Conservation (phyloP, 1,139 yeast genomes). For the Saccharomyces hybrid region DNA sequence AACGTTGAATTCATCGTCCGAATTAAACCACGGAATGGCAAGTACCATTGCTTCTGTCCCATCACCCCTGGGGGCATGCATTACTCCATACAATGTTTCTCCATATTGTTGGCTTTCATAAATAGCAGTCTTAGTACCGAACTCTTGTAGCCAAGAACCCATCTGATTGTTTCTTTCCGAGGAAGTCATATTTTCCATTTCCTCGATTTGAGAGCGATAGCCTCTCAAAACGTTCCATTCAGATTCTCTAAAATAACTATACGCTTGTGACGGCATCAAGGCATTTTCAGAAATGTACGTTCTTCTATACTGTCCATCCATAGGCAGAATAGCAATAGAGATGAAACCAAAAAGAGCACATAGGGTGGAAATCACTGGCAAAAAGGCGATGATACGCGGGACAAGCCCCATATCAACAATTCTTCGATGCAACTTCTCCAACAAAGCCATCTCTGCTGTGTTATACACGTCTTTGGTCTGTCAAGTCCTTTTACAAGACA, state of each 20-base stretch:
- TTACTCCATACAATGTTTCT: conserved; percentile 66
- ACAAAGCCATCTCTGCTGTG: conserved; percentile 44
- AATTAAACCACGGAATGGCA: conserved; percentile 78
- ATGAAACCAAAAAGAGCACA: conserved; percentile 53
- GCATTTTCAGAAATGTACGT: conserved; percentile 96
- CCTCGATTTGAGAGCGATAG: conserved; percentile 46
- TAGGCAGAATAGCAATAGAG: conserved; percentile 62
- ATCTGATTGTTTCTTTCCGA: conserved; percentile 42
- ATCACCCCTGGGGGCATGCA: conserved; percentile 93
- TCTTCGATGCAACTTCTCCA: conserved; percentile 46
- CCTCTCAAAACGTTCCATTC: conserved; percentile 94
- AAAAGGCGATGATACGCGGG: conserved; percentile 45
- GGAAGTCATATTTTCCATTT: conserved; percentile 27
- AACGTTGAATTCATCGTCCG: conserved; percentile 50
- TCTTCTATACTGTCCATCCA: conserved; percentile 71
- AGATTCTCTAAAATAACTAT: conserved; percentile 83
- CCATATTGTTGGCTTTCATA: conserved; percentile 39
- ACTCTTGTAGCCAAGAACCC: conserved; percentile 54
- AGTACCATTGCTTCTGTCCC: conserved; percentile 93
- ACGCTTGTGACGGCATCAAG: conserved; percentile 92
- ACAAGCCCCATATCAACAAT: conserved; percentile 52
- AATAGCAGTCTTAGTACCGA: conserved; percentile 64
- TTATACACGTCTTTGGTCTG: neutral
- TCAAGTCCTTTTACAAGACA: neutral
- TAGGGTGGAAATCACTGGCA: conserved; percentile 59